Evolutionary conservation across 2,329 filamentous ascomycete species (phyloP), one percentile per base, ranked within the genome.

Genomic region (Ceratocystis papillata): DNA sequence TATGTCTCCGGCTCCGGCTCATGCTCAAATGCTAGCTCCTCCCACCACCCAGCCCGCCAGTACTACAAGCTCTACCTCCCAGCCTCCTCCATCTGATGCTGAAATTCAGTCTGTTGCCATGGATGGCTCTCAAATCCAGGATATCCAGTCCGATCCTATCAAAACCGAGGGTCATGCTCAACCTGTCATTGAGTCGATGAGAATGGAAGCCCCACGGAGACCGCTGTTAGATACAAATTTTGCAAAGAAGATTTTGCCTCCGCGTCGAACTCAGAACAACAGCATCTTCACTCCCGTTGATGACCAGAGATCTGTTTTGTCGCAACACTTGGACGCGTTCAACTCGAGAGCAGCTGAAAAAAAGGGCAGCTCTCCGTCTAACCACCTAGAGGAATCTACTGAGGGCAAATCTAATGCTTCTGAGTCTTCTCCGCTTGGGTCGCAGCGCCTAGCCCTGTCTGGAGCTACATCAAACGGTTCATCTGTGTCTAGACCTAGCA

Each of bases 241-340:
- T 45, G 77, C 77, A 20, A 81, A 84, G 69, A 83, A 83, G 74
- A 84, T 83, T 70, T 78, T 89, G 69, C 86, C 87, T 1, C 88
- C 87, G 72, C 86, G 89, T 15, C 62, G 66, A 8, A 33, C 63
- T 10, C 66, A 44, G 92, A 92, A 74, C 87, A 87, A 25, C 87
- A 92, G 73, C 74, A 97, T 99, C 68, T 97, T 97, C 73, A 99
- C 94, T 0, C 94, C 94, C 0, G 96, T 99, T 69, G 94, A 97
- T 72, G 92, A 96, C 73, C 91, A 88, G 71, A 84, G 89, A 62
- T 96, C 92, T 1, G 87, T 96, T 67, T 77, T 96, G 55, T 90
- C 90, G 12, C 89, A 93, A 70, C 91, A 96, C 74, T 86, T 89
- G 69, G 86, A 84, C 17, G 83, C 83, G 1, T 87, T 88, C 70